A percentile compares a stretch with the other conserved stretches of the same genome.
These are phyloP conservation scores for Anaeromyces robustus DNA, from an alignment of 192 early-diverging fungal species.

Conservation along the genomic window DNA sequence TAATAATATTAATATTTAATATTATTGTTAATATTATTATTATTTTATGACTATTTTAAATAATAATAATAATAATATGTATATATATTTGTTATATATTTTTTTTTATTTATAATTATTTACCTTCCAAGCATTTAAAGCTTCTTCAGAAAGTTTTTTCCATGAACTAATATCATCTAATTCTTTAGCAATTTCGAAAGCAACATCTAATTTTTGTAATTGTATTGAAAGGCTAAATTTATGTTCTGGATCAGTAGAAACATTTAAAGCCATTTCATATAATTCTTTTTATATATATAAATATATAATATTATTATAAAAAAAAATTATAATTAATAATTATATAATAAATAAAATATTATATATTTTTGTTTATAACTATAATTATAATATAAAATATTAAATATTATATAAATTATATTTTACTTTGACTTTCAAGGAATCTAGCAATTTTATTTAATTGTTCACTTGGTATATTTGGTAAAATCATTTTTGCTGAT, in stretches of 20 bases:
- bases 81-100: no score
- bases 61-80: no score
- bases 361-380: no score
- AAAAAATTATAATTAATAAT: no score
- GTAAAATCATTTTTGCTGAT: slow-evolving; percentile 61
- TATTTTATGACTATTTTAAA: no score
- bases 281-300: slow-evolving; percentile 25
- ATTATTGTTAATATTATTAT: no score
- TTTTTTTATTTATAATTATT: not conserved
- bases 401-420: no score
- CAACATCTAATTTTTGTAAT: slow-evolving; percentile 65
- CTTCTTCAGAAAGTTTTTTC: slow-evolving; percentile 81
- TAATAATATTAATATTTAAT: no score
- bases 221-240: slow-evolving; percentile 86
- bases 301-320: not conserved
- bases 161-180: slow-evolving; percentile 76
- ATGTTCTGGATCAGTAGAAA: slow-evolving; percentile 90
- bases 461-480: slow-evolving; percentile 74
- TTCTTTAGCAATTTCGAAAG: slow-evolving; percentile 71
- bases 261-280: slow-evolving; percentile 79
- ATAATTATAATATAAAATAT: no score
- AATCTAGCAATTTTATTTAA: slow-evolving; percentile 84
- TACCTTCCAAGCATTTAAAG: slow-evolving; percentile 72
- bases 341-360: no score
- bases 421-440: slow-evolving; percentile 65